Conservation (phyloP, 164 flowering plant species). For the Vitis rotundifolia region DNA sequence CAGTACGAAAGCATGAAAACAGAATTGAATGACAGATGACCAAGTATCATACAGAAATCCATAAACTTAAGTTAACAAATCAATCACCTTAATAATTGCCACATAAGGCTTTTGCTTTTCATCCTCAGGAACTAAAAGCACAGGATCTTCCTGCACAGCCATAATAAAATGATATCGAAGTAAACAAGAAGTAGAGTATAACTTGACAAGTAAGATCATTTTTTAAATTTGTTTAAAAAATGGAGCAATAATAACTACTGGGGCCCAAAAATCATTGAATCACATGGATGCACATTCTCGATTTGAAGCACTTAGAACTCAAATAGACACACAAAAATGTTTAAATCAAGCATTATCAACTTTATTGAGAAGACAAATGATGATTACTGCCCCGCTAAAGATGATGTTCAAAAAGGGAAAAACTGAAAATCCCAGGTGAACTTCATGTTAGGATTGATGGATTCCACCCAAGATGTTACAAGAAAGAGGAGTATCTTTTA, state of each 20-base stretch:
- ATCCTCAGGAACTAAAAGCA: slow-evolving; percentile 79
- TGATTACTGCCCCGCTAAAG: too few species aligned
- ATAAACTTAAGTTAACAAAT: slow-evolving; percentile 1
- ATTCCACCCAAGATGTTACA: too few species aligned
- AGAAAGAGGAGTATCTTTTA: too few species aligned
- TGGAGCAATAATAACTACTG: neutral
- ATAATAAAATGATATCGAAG: neutral
- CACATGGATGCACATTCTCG: neutral
- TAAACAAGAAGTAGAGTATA: neutral
- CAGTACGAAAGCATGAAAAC: neutral
- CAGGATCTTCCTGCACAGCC: slow-evolving; percentile 84
- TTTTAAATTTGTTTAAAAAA: neutral
- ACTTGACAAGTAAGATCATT: neutral
- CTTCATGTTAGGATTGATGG: too few species aligned
- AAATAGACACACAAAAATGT: neutral
- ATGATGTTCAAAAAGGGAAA: too few species aligned
- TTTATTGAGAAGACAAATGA: neutral
- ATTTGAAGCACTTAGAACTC: neutral
- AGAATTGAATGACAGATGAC: neutral
- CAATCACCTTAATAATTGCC: slow-evolving; percentile 85
- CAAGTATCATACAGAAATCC: too few species aligned
- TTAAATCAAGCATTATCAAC: neutral
- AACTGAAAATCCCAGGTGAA: too few species aligned
- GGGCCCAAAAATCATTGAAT: neutral
- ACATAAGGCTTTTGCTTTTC: slow-evolving; percentile 82